Base-by-base conservation (phyloP, 345 rosid species). In the Rhodomyrtus tomentosa region DNA sequence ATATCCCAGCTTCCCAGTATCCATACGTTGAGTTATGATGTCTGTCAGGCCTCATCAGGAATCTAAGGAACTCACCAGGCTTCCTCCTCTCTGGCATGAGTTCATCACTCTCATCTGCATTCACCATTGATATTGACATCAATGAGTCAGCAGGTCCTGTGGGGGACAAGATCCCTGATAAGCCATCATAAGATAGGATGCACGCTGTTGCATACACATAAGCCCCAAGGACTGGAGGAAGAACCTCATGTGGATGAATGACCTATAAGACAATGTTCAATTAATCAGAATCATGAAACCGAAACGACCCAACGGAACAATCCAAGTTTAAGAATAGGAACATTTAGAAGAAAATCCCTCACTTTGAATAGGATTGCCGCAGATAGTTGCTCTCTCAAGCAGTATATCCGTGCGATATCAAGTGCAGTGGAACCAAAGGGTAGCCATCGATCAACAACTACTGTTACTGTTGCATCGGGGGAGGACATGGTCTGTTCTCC, bases 361-460 rank as follows among this genome's bases (percentile, higher is more conserved):
- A 93, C 98, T 88, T 92, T 97, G 88, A 92, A 95, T 86, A 94
- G 87, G 76, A 94, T 91, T 53, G 99, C 96, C 0, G 95, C 95
- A 45, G 89, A 88, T 84, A 94, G 84, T 58, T 94, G 92, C 86
- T 98, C 99, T 85, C 95, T 93, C 91, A 96, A 87, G 88, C 96
- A 95, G 92, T 95, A 96, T 83, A 96, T 92, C 85, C 93, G 98
- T 84, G 99, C 99, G 83, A 92, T 92, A 86, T 97, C 96, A 83
- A 97, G 91, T 29, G 99, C 96, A 36, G 93, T 93, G 79, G 93
- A 89, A 86, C 81, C 86, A 85, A 94, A 93, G 88, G 89, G 90
- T 56, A 96, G 96, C 99, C 99, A 97, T 24, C 94, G 88, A 87
- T 95, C 99, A 81, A 93, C 93, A 48, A 95, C 89, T 51, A 94